Base-by-base conservation (phyloP, 2,329 filamentous ascomycete species). In the Trichoderma arundinaceum region DNA sequence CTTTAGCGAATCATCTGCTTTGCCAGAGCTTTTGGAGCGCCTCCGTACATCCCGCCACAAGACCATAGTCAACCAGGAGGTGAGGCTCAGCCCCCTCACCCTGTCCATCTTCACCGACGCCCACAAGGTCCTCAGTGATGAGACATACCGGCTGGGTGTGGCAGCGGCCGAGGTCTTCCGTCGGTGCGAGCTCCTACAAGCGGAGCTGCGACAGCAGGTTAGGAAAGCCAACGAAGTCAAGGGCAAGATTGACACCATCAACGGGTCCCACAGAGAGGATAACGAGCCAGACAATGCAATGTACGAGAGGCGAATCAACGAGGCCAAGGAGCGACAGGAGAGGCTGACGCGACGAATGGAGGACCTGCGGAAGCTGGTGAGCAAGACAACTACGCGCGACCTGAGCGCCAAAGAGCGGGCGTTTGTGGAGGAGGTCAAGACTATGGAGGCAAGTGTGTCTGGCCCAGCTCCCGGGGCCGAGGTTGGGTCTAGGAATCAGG, bases 101-200 rank as follows among this genome's bases (percentile, higher is more conserved):
- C 81, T 94, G 17, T 85, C 88, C 69, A 82, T 92, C 43, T 85
- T 94, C 69, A 90, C 89, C 33, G 87, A 91, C 66, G 87, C 88
- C 0, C 91, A 94, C 75, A 88, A 90, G 72, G 80, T 91, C 5
- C 81, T 94, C 6, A 87, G 87, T 68, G 83, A 85, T 9, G 90
- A 94, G 75, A 92, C 90, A 0, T 83, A 90, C 70, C 82, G 82
- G 10, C 82, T 94, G 10, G 90, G 90, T 15, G 79, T 85, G 49
- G 90, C 89, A 1, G 90, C 89, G 0, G 86, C 90, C 1, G 90
- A 92, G 71, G 80, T 94, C 6, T 94, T 93, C 77, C 82, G 88
- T 32, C 84, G 88, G 63, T 92, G 90, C 68, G 85, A 90, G 70
- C 82, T 87, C 52, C 81, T 94, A 32, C 88, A 90, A 71, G 80